These are phyloP conservation scores for Arachis monticola DNA, from an alignment of 331 rosid species.

Conservation along the genomic window DNA sequence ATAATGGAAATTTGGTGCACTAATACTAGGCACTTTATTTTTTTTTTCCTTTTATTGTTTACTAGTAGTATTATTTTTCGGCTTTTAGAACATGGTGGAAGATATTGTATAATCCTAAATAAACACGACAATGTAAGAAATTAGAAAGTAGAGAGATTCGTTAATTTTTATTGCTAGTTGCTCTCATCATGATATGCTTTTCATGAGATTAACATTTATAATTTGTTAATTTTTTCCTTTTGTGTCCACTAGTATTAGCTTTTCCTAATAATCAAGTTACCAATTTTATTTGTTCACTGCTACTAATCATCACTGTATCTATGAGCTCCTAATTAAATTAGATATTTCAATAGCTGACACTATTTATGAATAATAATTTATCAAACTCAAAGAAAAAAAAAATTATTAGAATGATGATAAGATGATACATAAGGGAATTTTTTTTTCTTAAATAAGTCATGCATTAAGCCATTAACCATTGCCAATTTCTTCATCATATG, in stretches of 20 bases:
- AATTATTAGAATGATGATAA: too few relatives aligned
- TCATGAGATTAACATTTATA: background rate
- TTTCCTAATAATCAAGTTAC: background rate
- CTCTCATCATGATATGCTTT: conserved; percentile 1
- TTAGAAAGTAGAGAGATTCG: background rate
- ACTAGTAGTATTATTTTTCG: conserved; percentile 26
- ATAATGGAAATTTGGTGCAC: conserved; percentile 14
- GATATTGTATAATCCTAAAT: background rate
- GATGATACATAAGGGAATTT: too few relatives aligned
- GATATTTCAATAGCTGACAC: too few relatives aligned
- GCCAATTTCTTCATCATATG: background rate
- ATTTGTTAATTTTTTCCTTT: background rate
- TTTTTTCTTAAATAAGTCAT: too few relatives aligned
- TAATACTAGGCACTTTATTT: background rate
- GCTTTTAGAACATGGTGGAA: conserved; percentile 30
- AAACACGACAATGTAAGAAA: background rate
- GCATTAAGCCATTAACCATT: background rate
- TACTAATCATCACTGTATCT: background rate
- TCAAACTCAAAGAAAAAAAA: background rate
- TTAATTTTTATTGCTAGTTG: conserved; percentile 1
- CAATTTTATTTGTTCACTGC: background rate
- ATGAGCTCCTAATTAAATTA: background rate
- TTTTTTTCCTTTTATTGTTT: conserved; percentile 28
- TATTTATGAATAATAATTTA: background rate
- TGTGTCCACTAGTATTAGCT: background rate